Evolutionary conservation across 2,329 filamentous ascomycete genomes (phyloP), one percentile per base, ranked within the genome.

Genomic region (Rosellinia necatrix): DNA sequence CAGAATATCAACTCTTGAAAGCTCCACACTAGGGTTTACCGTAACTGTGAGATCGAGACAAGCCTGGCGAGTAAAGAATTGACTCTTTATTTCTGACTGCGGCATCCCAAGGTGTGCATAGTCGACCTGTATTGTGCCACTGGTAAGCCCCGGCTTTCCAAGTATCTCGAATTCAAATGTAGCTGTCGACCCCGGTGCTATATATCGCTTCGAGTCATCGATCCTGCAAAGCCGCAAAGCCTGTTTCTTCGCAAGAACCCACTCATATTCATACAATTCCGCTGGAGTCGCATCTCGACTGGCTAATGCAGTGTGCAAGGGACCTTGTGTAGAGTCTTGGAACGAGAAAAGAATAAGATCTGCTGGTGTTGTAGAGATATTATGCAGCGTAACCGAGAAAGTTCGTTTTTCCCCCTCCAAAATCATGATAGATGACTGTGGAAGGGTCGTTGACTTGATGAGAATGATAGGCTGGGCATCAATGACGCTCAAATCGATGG

Each of bases 331-430:
- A 1, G 92, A 96, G 74, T 97, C 92, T 64, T 92, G 87, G 70
- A 96, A 96, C 0, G 91, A 92, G 57, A 97, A 91, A 22, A 94
- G 80, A 30, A 97, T 76, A 52, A 97, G 87, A 68, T 96, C 91
- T 1, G 91, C 90, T 1, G 90, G 79, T 1, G 88, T 92, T 1
- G 79, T 76, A 6, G 70, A 64, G 0, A 85, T 78, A 63, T 99
- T 99, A 63, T 89, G 83, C 12, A 97, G 76, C 0, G 89, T 92
- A 13, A 97, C 81, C 0, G 84, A 87, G 68, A 97, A 96, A 0
- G 78, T 78, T 64, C 86, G 87, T 19, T 82, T 83, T 72, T 99
- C 93, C 38, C 94, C 94, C 74, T 97, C 93, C 5, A 99, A 79
- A 9, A 99, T 82, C 92, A 96, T 97, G 30, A 96, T 77, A 8